A percentile compares a stretch with the other conserved stretches of the same genome.
Evolutionary conservation across 1,284 basidiomycete species (phyloP).

Genomic region (Trametes pubescens): DNA sequence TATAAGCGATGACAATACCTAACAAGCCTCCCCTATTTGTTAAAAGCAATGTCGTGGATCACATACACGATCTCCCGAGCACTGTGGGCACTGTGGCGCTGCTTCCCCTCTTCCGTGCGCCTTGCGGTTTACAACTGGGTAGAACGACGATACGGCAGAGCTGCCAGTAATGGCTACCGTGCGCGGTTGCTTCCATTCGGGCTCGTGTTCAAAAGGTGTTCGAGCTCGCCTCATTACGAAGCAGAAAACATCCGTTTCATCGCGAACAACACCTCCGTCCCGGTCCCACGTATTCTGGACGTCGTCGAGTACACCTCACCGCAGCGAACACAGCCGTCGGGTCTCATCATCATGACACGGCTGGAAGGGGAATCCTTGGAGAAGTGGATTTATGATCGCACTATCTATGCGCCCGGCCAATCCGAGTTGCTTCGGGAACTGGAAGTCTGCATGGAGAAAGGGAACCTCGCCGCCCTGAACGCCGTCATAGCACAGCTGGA

Average conservation of each 20-base stretch:
- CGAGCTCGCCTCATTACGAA: background rate
- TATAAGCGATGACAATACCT: no score
- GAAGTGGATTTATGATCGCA: constrained; percentile 3
- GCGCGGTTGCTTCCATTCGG: constrained; percentile 3
- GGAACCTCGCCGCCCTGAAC: background rate
- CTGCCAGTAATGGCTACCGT: background rate
- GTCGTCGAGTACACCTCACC: constrained; percentile 1
- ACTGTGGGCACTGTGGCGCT: constrained; percentile 7
- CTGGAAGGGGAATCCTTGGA: constrained; percentile 6
- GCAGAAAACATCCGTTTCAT: constrained; percentile 15
- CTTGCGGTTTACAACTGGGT: background rate
- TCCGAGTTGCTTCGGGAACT: background rate
- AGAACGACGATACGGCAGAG: background rate
- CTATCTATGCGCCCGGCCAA: background rate
- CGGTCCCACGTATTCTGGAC: constrained; percentile 16
- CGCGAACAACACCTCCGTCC: constrained; percentile 10
- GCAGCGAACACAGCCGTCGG: background rate
- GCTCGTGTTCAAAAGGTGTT: background rate
- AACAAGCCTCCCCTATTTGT: background rate
- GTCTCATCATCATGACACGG: constrained; percentile 14
- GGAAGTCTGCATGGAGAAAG: background rate
- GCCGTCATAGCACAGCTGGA: background rate
- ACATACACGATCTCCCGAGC: background rate
- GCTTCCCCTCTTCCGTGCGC: constrained; percentile 5
- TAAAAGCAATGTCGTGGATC: background rate